A percentile compares a stretch with the other conserved stretches of the same genome.
Conservation (phyloP, 75 land plant genomes). For the Pinus taeda region DNA sequence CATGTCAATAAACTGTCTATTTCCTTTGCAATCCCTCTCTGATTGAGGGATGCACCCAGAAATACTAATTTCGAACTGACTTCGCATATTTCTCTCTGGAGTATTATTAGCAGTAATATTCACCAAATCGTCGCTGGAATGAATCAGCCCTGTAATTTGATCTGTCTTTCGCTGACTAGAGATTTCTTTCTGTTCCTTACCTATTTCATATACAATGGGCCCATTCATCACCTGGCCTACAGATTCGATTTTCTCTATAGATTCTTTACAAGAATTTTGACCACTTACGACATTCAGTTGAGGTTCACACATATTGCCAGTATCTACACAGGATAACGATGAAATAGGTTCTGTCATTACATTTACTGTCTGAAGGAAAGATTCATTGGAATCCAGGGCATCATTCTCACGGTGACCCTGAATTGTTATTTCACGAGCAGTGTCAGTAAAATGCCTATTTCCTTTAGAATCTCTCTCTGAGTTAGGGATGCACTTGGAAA, state of each 20-base stretch:
- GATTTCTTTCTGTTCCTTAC: background rate
- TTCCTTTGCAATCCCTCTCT: slow-evolving; percentile 6
- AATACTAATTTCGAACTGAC: background rate
- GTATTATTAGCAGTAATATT: background rate
- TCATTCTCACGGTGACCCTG: background rate
- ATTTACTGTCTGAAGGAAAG: slow-evolving; percentile 6
- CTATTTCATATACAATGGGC: background rate
- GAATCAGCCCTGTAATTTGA: no score
- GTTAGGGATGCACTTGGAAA: background rate
- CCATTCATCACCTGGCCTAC: background rate
- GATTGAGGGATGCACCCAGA: background rate
- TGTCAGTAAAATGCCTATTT: slow-evolving; percentile 1
- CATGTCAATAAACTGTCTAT: background rate
- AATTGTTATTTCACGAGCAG: background rate
- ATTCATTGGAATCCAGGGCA: background rate
- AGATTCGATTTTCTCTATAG: background rate
- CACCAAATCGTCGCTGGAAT: background rate
- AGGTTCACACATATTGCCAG: background rate
- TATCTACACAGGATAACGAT: slow-evolving; percentile 19
- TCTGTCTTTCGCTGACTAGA: background rate
- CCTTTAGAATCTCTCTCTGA: slow-evolving; percentile 3
- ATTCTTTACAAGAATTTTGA: background rate
- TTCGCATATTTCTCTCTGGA: slow-evolving; percentile 1
- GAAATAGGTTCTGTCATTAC: slow-evolving; percentile 60
- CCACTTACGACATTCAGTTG: background rate